Base-by-base conservation (phyloP, 768 basidiomycete species). In the Lactarius indigo region DNA sequence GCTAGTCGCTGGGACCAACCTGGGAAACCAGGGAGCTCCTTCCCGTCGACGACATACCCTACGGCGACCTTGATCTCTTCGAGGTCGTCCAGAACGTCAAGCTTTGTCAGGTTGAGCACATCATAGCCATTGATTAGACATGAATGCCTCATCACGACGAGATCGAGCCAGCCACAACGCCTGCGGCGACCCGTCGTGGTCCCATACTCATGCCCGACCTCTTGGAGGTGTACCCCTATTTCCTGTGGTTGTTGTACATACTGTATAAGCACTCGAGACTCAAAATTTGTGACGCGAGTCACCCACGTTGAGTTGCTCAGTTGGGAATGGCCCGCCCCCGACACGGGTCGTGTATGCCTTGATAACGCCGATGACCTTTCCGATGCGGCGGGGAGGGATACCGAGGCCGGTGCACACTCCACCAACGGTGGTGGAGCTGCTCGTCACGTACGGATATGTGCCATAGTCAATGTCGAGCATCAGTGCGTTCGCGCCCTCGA, bases 391-490 rank as follows among this genome's bases (percentile, higher is more conserved):
- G 7, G 97, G 95, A 3, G 97, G 96, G 58, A 99, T 89, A 60
- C 95, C 97, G n/a, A 99, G 86, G 39, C 97, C 97, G 18, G 96
- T 98, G 79, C 92, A 94, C 41, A 98, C 94, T 59, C 97, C 97
- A 35, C 97, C 97, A 65, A 98, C 90, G 37, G 88, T 82, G 10
- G 97, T 98, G 10, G 92, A 88, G 0, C 94, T 96, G 12, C 94
- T 96, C 0, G 97, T 99, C 68, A 99, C 97, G 77, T 83, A 99
- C 1, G 97, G 97, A 77, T 99, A 99, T 5, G 97, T 99, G 31
- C 97, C 97, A 74, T 91, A 95, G 78, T 99, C 97, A 70, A 99
- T 81, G 75, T 99, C 97, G 65, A 99, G 89, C 97, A 99, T 97
- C 67, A 98, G 81, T 2, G 97, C 97, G 75, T 99, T 98, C 62